These are phyloP conservation scores for Rhodofomes roseus DNA, from an alignment of 1,284 basidiomycete species.

Conservation along the genomic window DNA sequence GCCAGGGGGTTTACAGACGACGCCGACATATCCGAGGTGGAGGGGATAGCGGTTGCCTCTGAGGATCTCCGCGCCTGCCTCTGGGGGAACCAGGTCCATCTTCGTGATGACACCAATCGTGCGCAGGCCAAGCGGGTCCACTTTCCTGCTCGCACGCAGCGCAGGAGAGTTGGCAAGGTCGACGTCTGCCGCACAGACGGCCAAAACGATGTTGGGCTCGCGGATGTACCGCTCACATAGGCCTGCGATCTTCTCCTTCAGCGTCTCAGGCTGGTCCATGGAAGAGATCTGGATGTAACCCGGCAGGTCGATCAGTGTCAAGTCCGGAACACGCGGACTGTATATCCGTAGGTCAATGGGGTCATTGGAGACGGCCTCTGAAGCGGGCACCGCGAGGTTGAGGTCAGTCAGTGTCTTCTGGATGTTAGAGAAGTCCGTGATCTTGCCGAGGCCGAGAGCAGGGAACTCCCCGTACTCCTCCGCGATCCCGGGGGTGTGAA, in stretches of 20 bases:
- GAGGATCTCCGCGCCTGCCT: slow-evolving; percentile 80
- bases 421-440: slow-evolving; percentile 87
- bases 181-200: slow-evolving; percentile 97
- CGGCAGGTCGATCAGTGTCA: slow-evolving; percentile 95
- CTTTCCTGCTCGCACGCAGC: slow-evolving; percentile 86
- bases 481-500: slow-evolving; percentile 76
- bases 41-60: slow-evolving; percentile 95
- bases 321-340: slow-evolving; percentile 93
- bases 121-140: slow-evolving; percentile 91
- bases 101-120: slow-evolving; percentile 99
- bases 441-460: slow-evolving; percentile 80
- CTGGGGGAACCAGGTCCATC: slow-evolving; percentile 94
- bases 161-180: slow-evolving; percentile 98
- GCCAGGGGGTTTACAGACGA: slow-evolving; percentile 81
- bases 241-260: slow-evolving; percentile 88
- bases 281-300: slow-evolving; percentile 96
- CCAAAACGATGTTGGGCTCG: slow-evolving; percentile 97
- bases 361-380: slow-evolving; percentile 89
- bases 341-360: slow-evolving; percentile 97
- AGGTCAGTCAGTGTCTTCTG: slow-evolving; percentile 93
- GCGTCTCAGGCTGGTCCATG: slow-evolving; percentile 92
- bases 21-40: slow-evolving; percentile 95
- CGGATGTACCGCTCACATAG: slow-evolving; percentile 97
- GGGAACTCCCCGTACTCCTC: slow-evolving; percentile 95
- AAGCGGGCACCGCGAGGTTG: slow-evolving; percentile 88